Conservation (phyloP, 108 stramenopile genomes). For the Cyclotella choctawhatcheeana region DNA sequence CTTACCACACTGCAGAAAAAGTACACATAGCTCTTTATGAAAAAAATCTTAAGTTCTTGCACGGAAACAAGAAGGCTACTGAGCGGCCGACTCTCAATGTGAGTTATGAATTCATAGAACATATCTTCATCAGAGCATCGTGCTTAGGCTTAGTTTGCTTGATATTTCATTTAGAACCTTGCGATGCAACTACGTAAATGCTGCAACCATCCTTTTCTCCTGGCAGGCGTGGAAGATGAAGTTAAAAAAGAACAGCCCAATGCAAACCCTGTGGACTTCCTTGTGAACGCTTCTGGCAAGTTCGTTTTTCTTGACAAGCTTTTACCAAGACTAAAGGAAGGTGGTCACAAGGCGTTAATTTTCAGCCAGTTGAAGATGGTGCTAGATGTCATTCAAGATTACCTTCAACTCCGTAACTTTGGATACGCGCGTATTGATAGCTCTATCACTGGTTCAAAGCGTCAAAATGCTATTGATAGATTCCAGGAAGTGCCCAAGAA, state of each 20-base stretch:
- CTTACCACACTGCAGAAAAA: conserved; percentile 95
- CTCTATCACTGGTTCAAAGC: conserved; percentile 89
- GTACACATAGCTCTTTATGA: conserved; percentile 94
- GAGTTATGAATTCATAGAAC: conserved; percentile 60
- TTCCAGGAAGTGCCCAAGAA: no score
- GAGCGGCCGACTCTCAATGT: conserved; percentile 84
- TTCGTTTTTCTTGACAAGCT: conserved; percentile 99
- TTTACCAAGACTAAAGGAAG: conserved; percentile 92
- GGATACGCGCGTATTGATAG: conserved; percentile 88
- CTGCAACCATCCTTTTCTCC: conserved; percentile 99
- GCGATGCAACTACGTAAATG: conserved; percentile 99
- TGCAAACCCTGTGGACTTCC: conserved; percentile 82
- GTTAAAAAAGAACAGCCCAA: conserved; percentile 77
- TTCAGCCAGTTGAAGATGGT: conserved; percentile 97
- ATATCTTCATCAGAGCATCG: conserved; percentile 96
- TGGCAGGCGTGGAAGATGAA: conserved; percentile 93
- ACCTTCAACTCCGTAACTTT: conserved; percentile 90
- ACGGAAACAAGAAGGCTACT: conserved; percentile 79
- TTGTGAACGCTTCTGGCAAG: conserved; percentile 93
- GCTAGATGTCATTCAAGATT: conserved; percentile 96
- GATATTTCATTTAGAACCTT: no score
- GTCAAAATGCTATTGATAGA: conserved; percentile 98
- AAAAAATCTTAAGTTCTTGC: conserved; percentile 82
- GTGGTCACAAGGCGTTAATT: conserved; percentile 97
- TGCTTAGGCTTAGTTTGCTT: no score